phyloP scores from a whole-genome alignment of 352 stramenopile genomes.

The Globisporangium rhizosaccharum region DNA sequence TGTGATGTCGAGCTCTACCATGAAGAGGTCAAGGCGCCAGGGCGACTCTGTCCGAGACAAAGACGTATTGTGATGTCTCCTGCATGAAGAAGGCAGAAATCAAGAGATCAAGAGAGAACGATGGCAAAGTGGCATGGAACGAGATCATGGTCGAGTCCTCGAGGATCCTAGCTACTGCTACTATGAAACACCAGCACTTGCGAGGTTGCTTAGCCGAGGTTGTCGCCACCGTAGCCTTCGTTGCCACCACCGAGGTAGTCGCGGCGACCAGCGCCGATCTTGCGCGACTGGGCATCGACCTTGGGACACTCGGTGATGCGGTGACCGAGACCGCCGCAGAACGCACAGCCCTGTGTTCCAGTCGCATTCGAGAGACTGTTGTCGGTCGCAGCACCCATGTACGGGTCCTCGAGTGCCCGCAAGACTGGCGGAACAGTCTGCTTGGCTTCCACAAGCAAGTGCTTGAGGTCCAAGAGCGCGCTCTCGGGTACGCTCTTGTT shows the following conservation, averaged over 20 bases:
- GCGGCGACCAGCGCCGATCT: conserved; percentile 90
- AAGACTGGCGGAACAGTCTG: conserved; percentile 97
- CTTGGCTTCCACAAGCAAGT: conserved; percentile 97
- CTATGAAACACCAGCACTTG: no score
- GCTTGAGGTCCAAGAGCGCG: conserved; percentile 97
- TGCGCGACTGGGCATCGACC: conserved; percentile 96
- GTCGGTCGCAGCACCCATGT: conserved; percentile 76
- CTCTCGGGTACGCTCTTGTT: conserved; percentile 96
- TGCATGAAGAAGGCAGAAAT: no score
- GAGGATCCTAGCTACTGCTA: no score
- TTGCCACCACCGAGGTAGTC: conserved; percentile 92
- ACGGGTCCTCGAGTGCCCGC: conserved; percentile 96
- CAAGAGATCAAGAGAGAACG: no score
- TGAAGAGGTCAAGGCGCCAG: no score
- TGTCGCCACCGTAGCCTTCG: conserved; percentile 93
- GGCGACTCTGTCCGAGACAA: no score
- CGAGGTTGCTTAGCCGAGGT: conserved; percentile 40
- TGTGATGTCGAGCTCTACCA: no score
- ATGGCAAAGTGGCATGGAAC: no score
- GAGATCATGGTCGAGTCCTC: no score
- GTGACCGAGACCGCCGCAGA: conserved; percentile 97
- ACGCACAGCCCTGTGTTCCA: conserved; percentile 94
- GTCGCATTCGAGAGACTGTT: conserved; percentile 55
- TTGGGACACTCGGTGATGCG: conserved; percentile 99
- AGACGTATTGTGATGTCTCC: no score